These are phyloP conservation scores for Rhizopus sp. DNA, from an alignment of 371 early-diverging fungal species.

Conservation along the genomic window DNA sequence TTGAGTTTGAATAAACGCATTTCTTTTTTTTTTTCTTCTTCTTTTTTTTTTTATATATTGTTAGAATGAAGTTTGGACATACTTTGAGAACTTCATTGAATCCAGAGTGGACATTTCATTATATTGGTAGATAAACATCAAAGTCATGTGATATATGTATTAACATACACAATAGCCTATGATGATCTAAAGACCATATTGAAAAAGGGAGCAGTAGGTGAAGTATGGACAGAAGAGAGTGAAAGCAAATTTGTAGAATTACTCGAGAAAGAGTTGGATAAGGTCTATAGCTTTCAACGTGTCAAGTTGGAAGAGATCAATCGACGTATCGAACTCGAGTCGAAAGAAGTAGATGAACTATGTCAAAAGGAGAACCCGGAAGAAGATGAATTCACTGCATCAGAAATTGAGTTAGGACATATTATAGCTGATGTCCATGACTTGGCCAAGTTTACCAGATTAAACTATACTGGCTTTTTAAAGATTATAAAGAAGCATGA, in stretches of 20 bases:
- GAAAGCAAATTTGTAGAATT: slow-evolving; percentile 88
- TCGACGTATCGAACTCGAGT: slow-evolving; percentile 77
- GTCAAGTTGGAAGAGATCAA: slow-evolving; percentile 90
- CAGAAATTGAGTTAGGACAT: slow-evolving; percentile 81
- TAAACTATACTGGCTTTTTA: slow-evolving; percentile 97
- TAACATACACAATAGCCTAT: slow-evolving; percentile 56
- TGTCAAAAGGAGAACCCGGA: slow-evolving; percentile 66
- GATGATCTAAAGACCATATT: slow-evolving; percentile 81
- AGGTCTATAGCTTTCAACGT: slow-evolving; percentile 88
- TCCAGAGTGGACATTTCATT: slow-evolving; percentile 77
- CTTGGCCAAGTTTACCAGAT: slow-evolving; percentile 90
- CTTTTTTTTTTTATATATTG: slow-evolving; percentile 9
- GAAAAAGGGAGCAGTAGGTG: slow-evolving; percentile 54
- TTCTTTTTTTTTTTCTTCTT: background rate
- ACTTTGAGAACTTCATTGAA: slow-evolving; percentile 75
- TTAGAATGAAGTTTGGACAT: slow-evolving; percentile 90
- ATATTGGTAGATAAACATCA: slow-evolving; percentile 35
- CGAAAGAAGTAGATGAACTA: slow-evolving; percentile 58
- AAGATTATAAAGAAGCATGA: slow-evolving; percentile 99
- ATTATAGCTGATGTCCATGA: slow-evolving; percentile 93
- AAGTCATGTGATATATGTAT: background rate
- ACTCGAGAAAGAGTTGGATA: slow-evolving; percentile 91
- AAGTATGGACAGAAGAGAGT: slow-evolving; percentile 68
- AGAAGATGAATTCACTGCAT: slow-evolving; percentile 61
- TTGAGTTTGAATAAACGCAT: slow-evolving; percentile 5